Evolutionary conservation across 2,329 filamentous ascomycete genomes (phyloP).

Genomic region (Chaetothyriales sp.): DNA sequence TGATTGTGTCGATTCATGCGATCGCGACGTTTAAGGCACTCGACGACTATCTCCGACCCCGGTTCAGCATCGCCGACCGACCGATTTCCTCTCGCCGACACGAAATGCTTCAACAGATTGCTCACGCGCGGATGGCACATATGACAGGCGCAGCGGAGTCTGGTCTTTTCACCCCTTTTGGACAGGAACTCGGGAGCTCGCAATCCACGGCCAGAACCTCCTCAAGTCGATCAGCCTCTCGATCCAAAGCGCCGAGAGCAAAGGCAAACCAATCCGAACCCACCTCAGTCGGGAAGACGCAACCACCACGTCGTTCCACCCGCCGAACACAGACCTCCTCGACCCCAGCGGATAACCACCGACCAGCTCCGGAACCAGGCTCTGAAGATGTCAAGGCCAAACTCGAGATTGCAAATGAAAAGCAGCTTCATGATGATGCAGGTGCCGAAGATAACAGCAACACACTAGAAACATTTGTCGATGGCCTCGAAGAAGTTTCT

Average conservation of each 20-base stretch:
- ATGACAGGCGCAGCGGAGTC: conserved; percentile 24
- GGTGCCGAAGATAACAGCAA: conserved; percentile 41
- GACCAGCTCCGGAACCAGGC: conserved; percentile 40
- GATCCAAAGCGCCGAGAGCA: conserved; percentile 18
- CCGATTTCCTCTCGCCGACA: conserved; percentile 46
- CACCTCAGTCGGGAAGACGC: conserved; percentile 24
- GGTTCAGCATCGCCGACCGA: conserved; percentile 68
- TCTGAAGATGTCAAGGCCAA: conserved; percentile 52
- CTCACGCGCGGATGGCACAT: conserved; percentile 51
- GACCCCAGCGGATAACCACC: conserved; percentile 35
- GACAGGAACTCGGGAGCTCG: conserved; percentile 8
- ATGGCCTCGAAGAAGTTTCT: conserved; percentile 71
- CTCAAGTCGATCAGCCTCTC: conserved; percentile 26
- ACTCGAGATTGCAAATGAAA: conserved; percentile 86
- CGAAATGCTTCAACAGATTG: conserved; percentile 55
- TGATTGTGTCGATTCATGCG: conserved; percentile 97
- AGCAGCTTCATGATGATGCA: conserved; percentile 59
- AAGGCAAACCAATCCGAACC: conserved; percentile 5
- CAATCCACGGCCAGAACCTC: conserved; percentile 4
- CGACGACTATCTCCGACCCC: conserved; percentile 85
- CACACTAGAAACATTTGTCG: conserved; percentile 74
- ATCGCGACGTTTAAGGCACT: conserved; percentile 95
- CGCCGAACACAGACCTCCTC: conserved; percentile 41
- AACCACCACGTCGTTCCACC: conserved; percentile 45
- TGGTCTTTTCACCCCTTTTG: conserved; percentile 17